Evolutionary conservation across 2,329 filamentous ascomycete genomes (phyloP).

Genomic region (Parascedosporium putredinis): DNA sequence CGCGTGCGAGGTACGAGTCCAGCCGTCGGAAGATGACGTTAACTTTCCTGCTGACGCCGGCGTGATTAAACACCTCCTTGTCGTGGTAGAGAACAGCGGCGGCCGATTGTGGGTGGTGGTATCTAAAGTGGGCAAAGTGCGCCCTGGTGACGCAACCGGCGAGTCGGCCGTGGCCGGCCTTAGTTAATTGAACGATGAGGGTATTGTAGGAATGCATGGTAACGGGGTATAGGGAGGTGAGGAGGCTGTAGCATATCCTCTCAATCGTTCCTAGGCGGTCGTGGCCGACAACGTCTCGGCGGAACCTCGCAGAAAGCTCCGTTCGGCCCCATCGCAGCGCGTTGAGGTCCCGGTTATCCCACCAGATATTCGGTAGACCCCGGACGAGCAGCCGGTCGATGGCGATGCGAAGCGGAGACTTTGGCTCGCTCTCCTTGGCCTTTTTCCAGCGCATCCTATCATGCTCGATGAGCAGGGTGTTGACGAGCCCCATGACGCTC

Average conservation of each 20-base stretch:
- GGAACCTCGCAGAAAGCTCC: not conserved
- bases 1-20: not conserved
- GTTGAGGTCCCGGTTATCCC: not conserved
- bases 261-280: conserved; percentile 16
- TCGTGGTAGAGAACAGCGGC: conserved; percentile 38
- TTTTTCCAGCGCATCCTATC: not conserved
- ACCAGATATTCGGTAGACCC: not conserved
- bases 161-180: conserved; percentile 35
- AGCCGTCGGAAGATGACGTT: not conserved
- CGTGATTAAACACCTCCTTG: conserved; percentile 16
- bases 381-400: not conserved
- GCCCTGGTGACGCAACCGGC: conserved; percentile 33
- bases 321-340: not conserved
- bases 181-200: conserved; percentile 56
- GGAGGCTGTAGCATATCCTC: conserved; percentile 56
- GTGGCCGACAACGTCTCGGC: conserved; percentile 1
- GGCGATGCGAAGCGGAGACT: not conserved
- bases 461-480: conserved; percentile 2
- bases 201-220: conserved; percentile 61
- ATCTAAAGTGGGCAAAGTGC: conserved; percentile 24
- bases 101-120: conserved; percentile 37
- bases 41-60: not conserved
- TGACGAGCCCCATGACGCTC: conserved; percentile 1
- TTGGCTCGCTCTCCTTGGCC: not conserved
- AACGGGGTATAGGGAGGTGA: conserved; percentile 50